Evolutionary conservation across 805 yeast species (phyloP).

Genomic region (Wickerhamiella bombiphila): DNA sequence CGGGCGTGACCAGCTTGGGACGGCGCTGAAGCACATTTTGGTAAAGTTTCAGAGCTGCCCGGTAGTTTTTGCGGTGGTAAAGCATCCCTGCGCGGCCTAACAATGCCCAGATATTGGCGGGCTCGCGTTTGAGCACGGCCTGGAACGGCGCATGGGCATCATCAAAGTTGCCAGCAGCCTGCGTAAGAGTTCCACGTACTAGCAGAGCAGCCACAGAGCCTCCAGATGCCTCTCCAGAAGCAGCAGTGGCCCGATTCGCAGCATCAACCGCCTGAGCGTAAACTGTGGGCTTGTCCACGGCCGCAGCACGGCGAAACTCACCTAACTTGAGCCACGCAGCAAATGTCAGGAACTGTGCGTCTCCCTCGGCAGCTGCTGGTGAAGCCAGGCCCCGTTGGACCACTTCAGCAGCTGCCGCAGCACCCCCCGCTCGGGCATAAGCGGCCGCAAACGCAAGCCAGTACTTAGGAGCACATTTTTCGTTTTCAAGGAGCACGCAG

Average conservation of each 20-base stretch:
- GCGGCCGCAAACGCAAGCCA: slow-evolving; percentile 83
- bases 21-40: slow-evolving; percentile 68
- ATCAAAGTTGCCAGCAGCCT: slow-evolving; percentile 48
- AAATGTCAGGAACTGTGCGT: slow-evolving; percentile 42
- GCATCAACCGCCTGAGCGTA: slow-evolving; percentile 31
- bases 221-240: slow-evolving; percentile 34
- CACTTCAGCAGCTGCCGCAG: slow-evolving; percentile 50
- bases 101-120: slow-evolving; percentile 59
- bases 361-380: slow-evolving; percentile 23
- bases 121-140: slow-evolving; percentile 32
- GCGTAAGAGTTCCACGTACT: slow-evolving; percentile 52
- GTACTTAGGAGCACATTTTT: slow-evolving; percentile 56
- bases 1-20: slow-evolving; percentile 29
- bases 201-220: slow-evolving; percentile 37
- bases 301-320: slow-evolving; percentile 22
- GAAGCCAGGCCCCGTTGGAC: slow-evolving; percentile 42
- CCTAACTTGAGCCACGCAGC: slow-evolving; percentile 52
- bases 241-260: slow-evolving; percentile 27
- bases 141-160: slow-evolving; percentile 61
- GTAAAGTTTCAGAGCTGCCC: slow-evolving; percentile 61
- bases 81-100: slow-evolving; percentile 73
- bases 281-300: slow-evolving; percentile 10
- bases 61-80: slow-evolving; percentile 56
- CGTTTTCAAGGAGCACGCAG: slow-evolving; percentile 62
- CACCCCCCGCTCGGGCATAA: slow-evolving; percentile 47